Conservation (phyloP, 768 basidiomycete genomes). For the Boletellus ananiceps region DNA sequence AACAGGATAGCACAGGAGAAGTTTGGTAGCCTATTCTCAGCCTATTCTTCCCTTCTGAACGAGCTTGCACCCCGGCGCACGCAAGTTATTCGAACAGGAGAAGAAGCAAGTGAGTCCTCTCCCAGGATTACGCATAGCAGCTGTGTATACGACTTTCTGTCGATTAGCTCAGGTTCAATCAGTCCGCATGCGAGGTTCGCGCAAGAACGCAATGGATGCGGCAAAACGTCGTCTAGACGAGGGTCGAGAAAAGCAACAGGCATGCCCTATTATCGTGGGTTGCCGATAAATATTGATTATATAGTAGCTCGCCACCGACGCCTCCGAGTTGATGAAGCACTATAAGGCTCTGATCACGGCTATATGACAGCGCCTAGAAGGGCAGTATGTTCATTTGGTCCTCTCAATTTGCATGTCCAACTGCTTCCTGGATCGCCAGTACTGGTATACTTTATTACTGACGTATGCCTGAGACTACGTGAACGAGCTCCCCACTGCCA, state of each 20-base stretch:
- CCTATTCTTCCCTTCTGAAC: slow-evolving; percentile 25
- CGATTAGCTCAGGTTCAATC: slow-evolving; percentile 31
- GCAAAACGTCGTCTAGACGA: slow-evolving; percentile 34
- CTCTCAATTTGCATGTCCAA: background rate
- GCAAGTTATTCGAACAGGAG: slow-evolving; percentile 29
- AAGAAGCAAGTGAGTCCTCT: slow-evolving; percentile 30
- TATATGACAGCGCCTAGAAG: slow-evolving; percentile 10
- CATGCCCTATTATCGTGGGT: slow-evolving; percentile 4
- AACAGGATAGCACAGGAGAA: slow-evolving; percentile 16
- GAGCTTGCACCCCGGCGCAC: slow-evolving; percentile 31
- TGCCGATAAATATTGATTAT: background rate
- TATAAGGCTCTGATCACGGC: slow-evolving; percentile 37
- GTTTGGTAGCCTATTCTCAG: slow-evolving; percentile 21
- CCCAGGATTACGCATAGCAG: background rate
- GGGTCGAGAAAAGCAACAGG: slow-evolving; percentile 37
- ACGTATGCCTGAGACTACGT: slow-evolving; percentile 1
- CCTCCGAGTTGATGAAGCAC: slow-evolving; percentile 37
- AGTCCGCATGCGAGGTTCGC: slow-evolving; percentile 30
- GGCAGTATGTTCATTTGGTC: slow-evolving; percentile 6
- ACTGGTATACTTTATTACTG: background rate
- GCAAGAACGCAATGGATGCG: slow-evolving; percentile 31
- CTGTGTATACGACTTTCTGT: slow-evolving; percentile 4
- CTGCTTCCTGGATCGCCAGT: background rate
- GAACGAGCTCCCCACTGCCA: no score
- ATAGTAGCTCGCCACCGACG: slow-evolving; percentile 35